These are phyloP conservation scores for Phytophthora citrophthora DNA, from an alignment of 352 stramenopile genomes.

Conservation along the genomic window DNA sequence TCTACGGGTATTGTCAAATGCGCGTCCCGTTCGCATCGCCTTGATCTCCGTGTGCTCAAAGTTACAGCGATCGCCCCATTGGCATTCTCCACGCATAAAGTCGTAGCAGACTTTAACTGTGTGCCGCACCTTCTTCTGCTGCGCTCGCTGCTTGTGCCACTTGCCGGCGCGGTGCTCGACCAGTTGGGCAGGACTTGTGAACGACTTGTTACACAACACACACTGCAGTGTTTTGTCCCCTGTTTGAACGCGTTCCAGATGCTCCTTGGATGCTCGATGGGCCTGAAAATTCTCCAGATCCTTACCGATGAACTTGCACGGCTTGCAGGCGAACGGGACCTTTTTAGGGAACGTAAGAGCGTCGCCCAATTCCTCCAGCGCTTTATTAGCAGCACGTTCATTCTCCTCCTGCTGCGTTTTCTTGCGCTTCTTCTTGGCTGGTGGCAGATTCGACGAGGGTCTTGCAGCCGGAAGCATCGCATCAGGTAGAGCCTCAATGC, in stretches of 20 bases:
- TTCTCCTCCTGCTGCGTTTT: constrained; percentile 39
- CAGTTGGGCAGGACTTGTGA: constrained; percentile 78
- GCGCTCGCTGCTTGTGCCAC: constrained; percentile 80
- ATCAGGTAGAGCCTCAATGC: constrained; percentile 66
- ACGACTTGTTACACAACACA: constrained; percentile 76
- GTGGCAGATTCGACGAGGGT: constrained; percentile 25
- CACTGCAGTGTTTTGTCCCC: constrained; percentile 50
- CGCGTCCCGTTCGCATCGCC: constrained; percentile 59
- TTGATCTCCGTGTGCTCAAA: constrained; percentile 81
- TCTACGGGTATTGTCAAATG: constrained; percentile 60
- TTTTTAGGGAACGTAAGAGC: constrained; percentile 71
- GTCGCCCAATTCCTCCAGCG: constrained; percentile 46
- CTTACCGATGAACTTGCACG: constrained; percentile 78
- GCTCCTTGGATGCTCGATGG: constrained; percentile 55
- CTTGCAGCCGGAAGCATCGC: constrained; percentile 55
- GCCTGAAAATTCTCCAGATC: constrained; percentile 69
- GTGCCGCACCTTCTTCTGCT: constrained; percentile 72
- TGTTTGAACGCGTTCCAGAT: constrained; percentile 46
- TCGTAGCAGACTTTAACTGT: constrained; percentile 84
- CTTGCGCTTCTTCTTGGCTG: constrained; percentile 52
- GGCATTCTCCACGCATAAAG: constrained; percentile 79
- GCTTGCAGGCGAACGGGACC: constrained; percentile 85
- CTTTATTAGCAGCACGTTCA: constrained; percentile 32
- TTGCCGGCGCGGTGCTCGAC: constrained; percentile 81
- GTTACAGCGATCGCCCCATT: constrained; percentile 65